A percentile compares a stretch with the other conserved stretches of the same genome.
Conservation (phyloP, 1,139 yeast genomes). For the Nakaseomyces glabratus region DNA sequence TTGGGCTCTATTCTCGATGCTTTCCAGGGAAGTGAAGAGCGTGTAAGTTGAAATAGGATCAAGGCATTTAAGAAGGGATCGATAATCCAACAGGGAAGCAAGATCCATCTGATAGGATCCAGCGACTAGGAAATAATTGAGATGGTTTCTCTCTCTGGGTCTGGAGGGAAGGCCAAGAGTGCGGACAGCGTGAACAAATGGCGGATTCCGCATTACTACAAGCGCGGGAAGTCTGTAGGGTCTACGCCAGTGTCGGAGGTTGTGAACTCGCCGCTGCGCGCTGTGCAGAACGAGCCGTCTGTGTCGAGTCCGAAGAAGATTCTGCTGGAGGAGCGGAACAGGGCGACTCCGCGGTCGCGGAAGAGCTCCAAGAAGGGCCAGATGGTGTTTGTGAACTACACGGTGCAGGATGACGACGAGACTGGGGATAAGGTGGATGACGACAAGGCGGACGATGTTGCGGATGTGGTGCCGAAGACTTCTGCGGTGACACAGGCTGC, state of each 20-base stretch:
- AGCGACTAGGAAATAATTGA: no score
- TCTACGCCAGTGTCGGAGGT: constrained; percentile 4
- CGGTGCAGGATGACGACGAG: constrained; percentile 23
- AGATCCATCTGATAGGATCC: no score
- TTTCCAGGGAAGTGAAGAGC: no score
- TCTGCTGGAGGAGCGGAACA: constrained; percentile 21
- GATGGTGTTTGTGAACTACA: constrained; percentile 31
- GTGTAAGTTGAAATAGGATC: no score
- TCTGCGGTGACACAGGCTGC: constrained; percentile 3
- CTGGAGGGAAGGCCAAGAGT: constrained; percentile 4
- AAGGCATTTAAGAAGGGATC: no score
- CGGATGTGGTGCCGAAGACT: constrained; percentile 4
- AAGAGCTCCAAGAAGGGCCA: constrained; percentile 22
- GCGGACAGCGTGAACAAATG: constrained; percentile 26
- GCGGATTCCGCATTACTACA: constrained; percentile 31
- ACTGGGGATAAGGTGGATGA: constrained; percentile 8
- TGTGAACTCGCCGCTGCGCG: constrained; percentile 3
- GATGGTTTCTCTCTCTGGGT: no score
- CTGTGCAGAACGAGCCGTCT: constrained; percentile 2
- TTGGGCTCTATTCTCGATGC: no score
- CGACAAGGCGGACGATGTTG: constrained; percentile 5
- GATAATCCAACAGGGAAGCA: no score
- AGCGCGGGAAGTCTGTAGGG: constrained; percentile 4
- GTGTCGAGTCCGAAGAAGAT: constrained; percentile 28
- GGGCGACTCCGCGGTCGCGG: constrained; percentile 12